Base-by-base conservation (phyloP, 768 basidiomycete species). In the Hericium erinaceus region DNA sequence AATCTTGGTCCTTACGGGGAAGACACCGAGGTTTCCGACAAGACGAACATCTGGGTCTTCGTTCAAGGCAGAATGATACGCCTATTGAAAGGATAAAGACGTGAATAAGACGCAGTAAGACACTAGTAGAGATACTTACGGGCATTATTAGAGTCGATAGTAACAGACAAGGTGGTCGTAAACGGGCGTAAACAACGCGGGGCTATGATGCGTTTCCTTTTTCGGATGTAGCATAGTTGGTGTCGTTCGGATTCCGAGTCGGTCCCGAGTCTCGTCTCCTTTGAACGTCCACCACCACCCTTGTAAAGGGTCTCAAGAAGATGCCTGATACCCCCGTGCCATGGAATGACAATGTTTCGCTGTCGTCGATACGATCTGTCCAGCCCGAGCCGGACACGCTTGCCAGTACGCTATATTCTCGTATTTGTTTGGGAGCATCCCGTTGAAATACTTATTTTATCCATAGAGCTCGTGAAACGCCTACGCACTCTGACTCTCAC, bases 1-100 rank as follows among this genome's bases (percentile, higher is more conserved):
- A 67, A 95, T 82, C 71, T 81, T 87, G 55, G 93, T 93, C 71
- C 83, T 87, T 73, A 99, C 90, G 37, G 97, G 94, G 60, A 98
- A 77, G 66, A 98, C 75, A 55, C 86, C 79, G 70, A 93, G 81
- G 70, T 98, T 98, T 53, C 97, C 97, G 54, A 94, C 85, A 67
- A 85, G 85, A 58, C 88, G 80, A 20, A 82, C 78, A 68, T 95
- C 89, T 38, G 81, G 79, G 46, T 84, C 82, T 60, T 93, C 92
- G 73, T 97, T 97, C 70, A 94, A 83, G 4, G 90, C 75, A 3
- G 97, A 98, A 72, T 99, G 95, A 69, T 99, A 99, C 20, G 95
- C 95, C 97, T 98, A 62, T 26, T 10, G 16, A 7, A 11, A 3
- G 33, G 16, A 9, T 0, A 11, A 37, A 2, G 16, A 54, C 26